Evolutionary conservation across 129 eudicot species (phyloP), one percentile per base, ranked within the genome.

Genomic region (Lactuca sativa): DNA sequence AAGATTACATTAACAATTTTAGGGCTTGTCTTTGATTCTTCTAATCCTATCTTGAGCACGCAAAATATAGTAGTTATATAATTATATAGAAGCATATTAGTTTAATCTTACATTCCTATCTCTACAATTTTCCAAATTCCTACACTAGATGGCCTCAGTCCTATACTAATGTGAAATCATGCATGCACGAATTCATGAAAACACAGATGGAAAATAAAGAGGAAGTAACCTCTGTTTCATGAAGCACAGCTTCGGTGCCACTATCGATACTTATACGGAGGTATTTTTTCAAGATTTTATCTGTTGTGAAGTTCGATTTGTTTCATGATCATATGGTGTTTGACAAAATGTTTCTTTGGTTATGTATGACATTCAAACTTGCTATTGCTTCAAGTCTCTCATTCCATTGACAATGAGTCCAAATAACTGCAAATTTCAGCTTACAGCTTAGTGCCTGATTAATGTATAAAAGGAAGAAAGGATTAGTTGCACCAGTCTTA

Each of bases 181-280:
- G 21, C 21, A 21, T 21, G 1, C 21, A 21, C 21, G 21, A 21
- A 21, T 21, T 21, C 21, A 21, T 21, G 21, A 21, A 21, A 21
- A 21, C 21, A 21, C 1, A 21, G 21, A 21, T 21, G 21, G 21
- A 0, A 21, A 21, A 21, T 21, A 21, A 21, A 21, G 21, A 21
- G 0, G 21, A 21, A 21, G 98, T 9, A 89, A 93, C 74, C 8
- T 44, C 1, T 89, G 78, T 71, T 89, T 84, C 72, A 80, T 77
- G 18, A 93, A 86, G 57, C 76, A 83, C 44, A 65, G 85, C 54
- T 83, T 89, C 7, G 86, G 87, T 32, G 98, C 98, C 49, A 96
- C 98, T 32, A 89, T 93, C 8, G 98, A 93, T 67, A 95, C 98
- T 58, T 93, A 93, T 7, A 93, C 95, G 0, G 95, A 85, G 90